Evolutionary conservation across 352 stramenopile genomes (phyloP), one percentile per base, ranked within the genome.

Genomic region (Pythium volutum): DNA sequence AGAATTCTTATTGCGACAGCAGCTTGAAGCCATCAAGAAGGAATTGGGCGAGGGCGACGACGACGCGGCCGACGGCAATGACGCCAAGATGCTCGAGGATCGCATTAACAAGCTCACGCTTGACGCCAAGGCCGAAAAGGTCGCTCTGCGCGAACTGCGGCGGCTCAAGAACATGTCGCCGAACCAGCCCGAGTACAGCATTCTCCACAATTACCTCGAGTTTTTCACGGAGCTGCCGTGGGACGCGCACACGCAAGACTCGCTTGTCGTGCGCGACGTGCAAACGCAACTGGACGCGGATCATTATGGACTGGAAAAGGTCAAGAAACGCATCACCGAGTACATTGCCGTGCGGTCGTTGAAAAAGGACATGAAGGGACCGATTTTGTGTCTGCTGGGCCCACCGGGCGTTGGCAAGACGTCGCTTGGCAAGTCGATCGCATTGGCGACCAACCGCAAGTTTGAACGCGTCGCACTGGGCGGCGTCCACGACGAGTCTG

Each of bases 1-100:
- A 51, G 79, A 98, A 49, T 99, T 99, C 60, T 88, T 99, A 47
- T 71, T 99, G 2, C 93, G 81, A n/a, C 96, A 99, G 73, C 97
- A 99, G 71, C 79, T 99, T 5, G 98, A 99, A 70, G 96, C 84
- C 1, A 99, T 99, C 69, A 99, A 99, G 77, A 99, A 99, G 49
- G 95, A 99, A 70, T 79, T 99, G 0, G 97, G 97, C 1, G 74
- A 87, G 38, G 67, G 55, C 2, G 66, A 71, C 2, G 76, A 87
- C 11, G 76, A 87, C 12, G 69, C 64, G 1, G 55, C 52, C 20
- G 77, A 76, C 26, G 66, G 64, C 3, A 66, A 73, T 15, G 79
- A 91, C 8, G 65, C 88, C 23, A 83, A 83, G 45, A 42, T 76
- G 55, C 69, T 91, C 29, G 80, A 89, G 58, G 78, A 86, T 29